Conservation (phyloP, 2,329 filamentous ascomycete genomes). For the Cladosporium sp. region DNA sequence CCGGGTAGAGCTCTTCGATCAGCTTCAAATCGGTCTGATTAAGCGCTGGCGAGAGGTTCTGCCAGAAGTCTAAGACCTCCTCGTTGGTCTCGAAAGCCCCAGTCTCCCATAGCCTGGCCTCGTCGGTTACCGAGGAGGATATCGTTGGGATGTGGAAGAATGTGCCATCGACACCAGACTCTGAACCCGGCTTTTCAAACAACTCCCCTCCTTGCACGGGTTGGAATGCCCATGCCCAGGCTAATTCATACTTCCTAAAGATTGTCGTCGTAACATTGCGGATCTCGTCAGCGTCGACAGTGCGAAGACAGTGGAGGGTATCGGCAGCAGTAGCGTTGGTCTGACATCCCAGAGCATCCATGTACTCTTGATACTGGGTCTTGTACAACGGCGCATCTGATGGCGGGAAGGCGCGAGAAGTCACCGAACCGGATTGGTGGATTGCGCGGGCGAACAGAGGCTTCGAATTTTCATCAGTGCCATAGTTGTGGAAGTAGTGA, state of each 20-base stretch:
- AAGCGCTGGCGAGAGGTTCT: conserved; percentile 61
- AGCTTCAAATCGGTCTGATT: conserved; percentile 53
- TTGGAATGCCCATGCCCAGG: conserved; percentile 64
- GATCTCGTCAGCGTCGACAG: conserved; percentile 40
- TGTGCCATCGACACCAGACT: conserved; percentile 26
- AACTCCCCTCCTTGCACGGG: conserved; percentile 66
- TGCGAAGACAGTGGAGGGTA: conserved; percentile 47
- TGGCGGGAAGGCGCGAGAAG: conserved; percentile 50
- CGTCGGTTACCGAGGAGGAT: conserved; percentile 71
- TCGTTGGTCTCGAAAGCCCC: conserved; percentile 47
- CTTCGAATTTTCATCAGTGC: conserved; percentile 40
- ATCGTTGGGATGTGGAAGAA: conserved; percentile 64
- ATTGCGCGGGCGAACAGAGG: conserved; percentile 50
- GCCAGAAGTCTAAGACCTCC: conserved; percentile 64
- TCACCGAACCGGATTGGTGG: conserved; percentile 51
- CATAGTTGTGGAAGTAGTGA: conserved; percentile 56
- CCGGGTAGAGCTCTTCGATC: conserved; percentile 64
- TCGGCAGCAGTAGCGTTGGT: conserved; percentile 33
- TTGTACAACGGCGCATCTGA: conserved; percentile 45
- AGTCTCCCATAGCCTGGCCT: conserved; percentile 67
- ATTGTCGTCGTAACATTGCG: conserved; percentile 45
- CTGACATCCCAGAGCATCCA: conserved; percentile 40
- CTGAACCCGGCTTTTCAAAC: conserved; percentile 51
- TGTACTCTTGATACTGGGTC: conserved; percentile 48
- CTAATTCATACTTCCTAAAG: conserved; percentile 51